Conservation (phyloP, 106 monocot species). For the Platanthera zijinensis region DNA sequence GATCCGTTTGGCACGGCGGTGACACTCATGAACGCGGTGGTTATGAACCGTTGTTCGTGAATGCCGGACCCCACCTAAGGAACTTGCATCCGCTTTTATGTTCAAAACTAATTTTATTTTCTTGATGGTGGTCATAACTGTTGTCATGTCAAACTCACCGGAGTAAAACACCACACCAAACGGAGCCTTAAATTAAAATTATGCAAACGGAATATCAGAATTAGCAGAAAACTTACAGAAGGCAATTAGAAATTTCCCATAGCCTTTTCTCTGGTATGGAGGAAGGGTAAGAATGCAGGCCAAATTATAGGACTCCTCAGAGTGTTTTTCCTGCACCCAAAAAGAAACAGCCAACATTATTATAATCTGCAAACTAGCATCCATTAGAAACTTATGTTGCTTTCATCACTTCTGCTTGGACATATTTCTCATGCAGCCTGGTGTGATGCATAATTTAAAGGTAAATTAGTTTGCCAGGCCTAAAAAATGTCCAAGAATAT, state of each 20-base stretch:
- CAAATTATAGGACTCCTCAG: constrained; percentile 95
- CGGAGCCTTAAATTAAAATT: not conserved
- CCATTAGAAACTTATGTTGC: not conserved
- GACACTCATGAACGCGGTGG: no score
- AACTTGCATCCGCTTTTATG: no score
- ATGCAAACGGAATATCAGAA: not conserved
- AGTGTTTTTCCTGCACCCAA: constrained; percentile 79
- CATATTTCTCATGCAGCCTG: not conserved
- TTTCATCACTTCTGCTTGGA: not conserved
- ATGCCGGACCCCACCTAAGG: no score
- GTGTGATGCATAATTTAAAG: not conserved
- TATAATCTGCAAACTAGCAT: not conserved
- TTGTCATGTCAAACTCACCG: no score
- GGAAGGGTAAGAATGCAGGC: constrained; percentile 97
- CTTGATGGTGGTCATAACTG: no score
- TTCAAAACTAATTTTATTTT: no score
- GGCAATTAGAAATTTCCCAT: constrained; percentile 96
- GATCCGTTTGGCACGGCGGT: no score
- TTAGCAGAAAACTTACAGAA: constrained; percentile 59
- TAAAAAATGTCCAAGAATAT: no score
- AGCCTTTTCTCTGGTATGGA: constrained; percentile 97
- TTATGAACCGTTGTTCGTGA: no score
- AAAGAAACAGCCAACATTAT: not conserved
- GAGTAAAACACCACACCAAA: not conserved
- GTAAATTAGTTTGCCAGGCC: no score